These are phyloP conservation scores for Macaranga tanarius DNA, from an alignment of 441 rosid species.

Conservation along the genomic window DNA sequence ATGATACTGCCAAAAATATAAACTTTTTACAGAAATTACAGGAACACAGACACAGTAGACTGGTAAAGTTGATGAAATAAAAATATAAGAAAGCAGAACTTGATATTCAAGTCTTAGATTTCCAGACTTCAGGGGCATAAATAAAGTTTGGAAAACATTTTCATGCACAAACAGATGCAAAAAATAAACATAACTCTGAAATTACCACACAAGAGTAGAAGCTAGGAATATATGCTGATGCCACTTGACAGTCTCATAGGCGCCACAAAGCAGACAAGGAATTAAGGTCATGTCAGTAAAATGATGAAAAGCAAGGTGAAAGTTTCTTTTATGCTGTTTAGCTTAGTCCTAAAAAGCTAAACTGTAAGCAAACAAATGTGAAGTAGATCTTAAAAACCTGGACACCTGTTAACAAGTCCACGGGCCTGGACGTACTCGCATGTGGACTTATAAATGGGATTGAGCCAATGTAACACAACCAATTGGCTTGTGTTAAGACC, in stretches of 20 bases:
- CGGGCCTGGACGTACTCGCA: too few relatives aligned
- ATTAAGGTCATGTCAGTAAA: background rate
- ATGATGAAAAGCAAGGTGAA: background rate
- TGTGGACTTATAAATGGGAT: too few relatives aligned
- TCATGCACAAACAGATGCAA: background rate
- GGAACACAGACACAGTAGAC: background rate
- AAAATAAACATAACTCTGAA: background rate
- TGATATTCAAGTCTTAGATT: background rate
- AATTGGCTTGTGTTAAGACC: too few relatives aligned
- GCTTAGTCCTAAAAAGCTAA: background rate
- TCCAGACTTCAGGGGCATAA: background rate
- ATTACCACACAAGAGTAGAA: background rate
- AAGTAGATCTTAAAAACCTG: background rate
- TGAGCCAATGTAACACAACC: too few relatives aligned
- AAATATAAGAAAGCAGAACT: background rate
- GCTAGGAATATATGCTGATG: background rate
- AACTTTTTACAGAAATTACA: background rate
- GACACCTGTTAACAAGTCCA: too few relatives aligned
- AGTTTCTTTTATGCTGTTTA: background rate
- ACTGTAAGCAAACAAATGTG: background rate
- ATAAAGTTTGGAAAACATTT: background rate
- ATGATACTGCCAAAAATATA: background rate
- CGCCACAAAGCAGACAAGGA: background rate
- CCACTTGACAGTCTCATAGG: background rate
- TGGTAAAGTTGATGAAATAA: background rate